Evolutionary conservation across 2,329 filamentous ascomycete species (phyloP).

Genomic region (Diaporthe sp.): DNA sequence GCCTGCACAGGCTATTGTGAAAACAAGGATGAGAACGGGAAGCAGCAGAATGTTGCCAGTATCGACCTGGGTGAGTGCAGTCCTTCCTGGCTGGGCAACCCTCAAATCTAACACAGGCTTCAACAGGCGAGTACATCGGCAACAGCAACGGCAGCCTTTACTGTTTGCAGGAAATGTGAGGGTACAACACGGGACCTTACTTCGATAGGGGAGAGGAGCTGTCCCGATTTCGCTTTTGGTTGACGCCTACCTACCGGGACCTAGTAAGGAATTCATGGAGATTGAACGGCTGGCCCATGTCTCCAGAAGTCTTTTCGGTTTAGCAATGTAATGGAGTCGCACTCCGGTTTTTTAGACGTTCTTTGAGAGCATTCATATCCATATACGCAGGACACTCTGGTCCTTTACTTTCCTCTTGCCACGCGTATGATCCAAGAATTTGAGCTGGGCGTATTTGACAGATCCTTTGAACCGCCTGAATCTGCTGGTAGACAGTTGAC

Average conservation of each 20-base stretch:
- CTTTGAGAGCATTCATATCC: neutral
- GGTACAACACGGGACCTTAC: no score
- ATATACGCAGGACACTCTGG: neutral
- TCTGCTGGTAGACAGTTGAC: no score
- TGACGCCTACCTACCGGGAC: neutral
- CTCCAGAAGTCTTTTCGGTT: neutral
- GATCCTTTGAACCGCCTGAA: neutral
- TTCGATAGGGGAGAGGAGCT: neutral
- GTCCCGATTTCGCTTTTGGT: neutral
- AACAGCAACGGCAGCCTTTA: neutral
- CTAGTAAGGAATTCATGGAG: neutral
- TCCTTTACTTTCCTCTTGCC: neutral
- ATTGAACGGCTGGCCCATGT: neutral
- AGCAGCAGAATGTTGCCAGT: neutral
- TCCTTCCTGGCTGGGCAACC: neutral
- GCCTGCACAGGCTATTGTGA: neutral
- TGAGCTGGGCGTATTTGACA: neutral
- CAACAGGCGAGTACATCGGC: neutral
- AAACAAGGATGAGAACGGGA: neutral
- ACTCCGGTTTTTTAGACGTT: no score
- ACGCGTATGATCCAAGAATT: neutral
- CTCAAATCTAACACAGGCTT: neutral
- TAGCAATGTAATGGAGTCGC: neutral
- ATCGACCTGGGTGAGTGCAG: neutral
- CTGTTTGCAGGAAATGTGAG: neutral